These are phyloP conservation scores for Trichoderma cornu-damae DNA, from an alignment of 2,329 filamentous ascomycete species.

Conservation along the genomic window DNA sequence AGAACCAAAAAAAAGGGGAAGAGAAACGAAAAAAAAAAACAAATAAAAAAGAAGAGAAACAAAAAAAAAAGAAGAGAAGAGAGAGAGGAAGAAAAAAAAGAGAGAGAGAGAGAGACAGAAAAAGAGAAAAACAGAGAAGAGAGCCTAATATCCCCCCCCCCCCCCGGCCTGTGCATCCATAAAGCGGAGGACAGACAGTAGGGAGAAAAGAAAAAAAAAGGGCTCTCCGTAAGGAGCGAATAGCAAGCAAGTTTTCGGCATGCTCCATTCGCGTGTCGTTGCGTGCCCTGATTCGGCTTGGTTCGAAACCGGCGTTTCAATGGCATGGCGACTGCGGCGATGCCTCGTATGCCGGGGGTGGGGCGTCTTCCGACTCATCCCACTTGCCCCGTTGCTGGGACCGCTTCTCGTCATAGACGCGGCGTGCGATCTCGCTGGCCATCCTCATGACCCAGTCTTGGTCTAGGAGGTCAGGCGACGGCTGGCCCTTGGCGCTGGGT, in stretches of 20 bases:
- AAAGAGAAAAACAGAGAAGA: slow-evolving; percentile 17
- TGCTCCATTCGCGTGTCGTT: slow-evolving; percentile 20
- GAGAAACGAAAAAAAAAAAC: slow-evolving; percentile 10
- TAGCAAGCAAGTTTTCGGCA: neutral
- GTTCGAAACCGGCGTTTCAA: slow-evolving; percentile 14
- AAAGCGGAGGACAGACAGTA: neutral
- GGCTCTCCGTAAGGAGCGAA: slow-evolving; percentile 14
- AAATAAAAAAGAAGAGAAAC: slow-evolving; percentile 15
- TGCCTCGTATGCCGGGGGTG: slow-evolving; percentile 59
- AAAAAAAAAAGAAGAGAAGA: slow-evolving; percentile 15
- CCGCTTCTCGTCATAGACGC: slow-evolving; percentile 81
- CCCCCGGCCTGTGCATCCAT: slow-evolving; percentile 1
- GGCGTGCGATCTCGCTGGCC: slow-evolving; percentile 81
- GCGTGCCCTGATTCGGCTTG: neutral
- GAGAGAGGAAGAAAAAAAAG: no score
- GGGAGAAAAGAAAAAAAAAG: no score
- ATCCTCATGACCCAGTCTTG: slow-evolving; percentile 90
- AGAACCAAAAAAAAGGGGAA: slow-evolving; percentile 17
- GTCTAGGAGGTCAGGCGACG: slow-evolving; percentile 59
- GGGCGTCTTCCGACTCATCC: slow-evolving; percentile 52
- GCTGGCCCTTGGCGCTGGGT: neutral
- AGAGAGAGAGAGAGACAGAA: slow-evolving; percentile 15
- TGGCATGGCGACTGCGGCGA: slow-evolving; percentile 33
- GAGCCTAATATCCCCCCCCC: no score
- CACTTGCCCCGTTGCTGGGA: slow-evolving; percentile 32